These are phyloP conservation scores for Pseudogymnoascus sp. DNA, from an alignment of 2,329 filamentous ascomycete species.

Conservation along the genomic window DNA sequence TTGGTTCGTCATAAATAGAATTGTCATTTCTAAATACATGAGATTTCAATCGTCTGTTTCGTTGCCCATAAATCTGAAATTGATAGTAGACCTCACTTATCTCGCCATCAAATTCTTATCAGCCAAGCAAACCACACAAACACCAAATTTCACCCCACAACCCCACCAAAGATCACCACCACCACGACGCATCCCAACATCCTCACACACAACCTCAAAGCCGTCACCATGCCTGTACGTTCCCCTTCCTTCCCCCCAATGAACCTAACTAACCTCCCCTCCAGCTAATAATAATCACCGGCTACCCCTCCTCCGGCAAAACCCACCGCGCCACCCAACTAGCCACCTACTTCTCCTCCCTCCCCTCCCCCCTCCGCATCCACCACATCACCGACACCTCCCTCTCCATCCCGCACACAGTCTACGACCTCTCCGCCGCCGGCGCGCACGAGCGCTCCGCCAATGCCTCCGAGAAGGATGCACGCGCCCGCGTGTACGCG, in stretches of 20 bases:
- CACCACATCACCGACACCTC: constrained; percentile 68
- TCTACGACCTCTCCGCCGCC: constrained; percentile 58
- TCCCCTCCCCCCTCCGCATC: constrained; percentile 46
- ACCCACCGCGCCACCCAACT: constrained; percentile 59
- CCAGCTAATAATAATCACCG: constrained; percentile 59
- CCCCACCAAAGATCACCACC: background rate
- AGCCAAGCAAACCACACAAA: background rate
- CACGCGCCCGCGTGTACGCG: constrained; percentile 64
- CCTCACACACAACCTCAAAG: background rate
- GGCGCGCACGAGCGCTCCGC: constrained; percentile 58
- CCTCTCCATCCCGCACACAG: constrained; percentile 59
- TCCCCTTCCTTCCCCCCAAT: too few relatives aligned
- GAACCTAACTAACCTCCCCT: background rate
- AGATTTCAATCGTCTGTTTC: background rate
- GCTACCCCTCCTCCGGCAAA: constrained; percentile 61
- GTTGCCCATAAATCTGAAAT: background rate
- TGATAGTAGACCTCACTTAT: background rate
- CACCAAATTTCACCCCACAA: background rate
- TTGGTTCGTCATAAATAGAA: background rate
- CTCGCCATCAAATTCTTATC: background rate
- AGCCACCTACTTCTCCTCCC: constrained; percentile 55
- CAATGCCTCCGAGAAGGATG: constrained; percentile 72
- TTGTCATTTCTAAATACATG: background rate
- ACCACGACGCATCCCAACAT: background rate
- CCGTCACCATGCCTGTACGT: constrained; percentile 5